Evolutionary conservation across 371 early-diverging fungal genomes (phyloP).

Genomic region (Blakeslea trispora): DNA sequence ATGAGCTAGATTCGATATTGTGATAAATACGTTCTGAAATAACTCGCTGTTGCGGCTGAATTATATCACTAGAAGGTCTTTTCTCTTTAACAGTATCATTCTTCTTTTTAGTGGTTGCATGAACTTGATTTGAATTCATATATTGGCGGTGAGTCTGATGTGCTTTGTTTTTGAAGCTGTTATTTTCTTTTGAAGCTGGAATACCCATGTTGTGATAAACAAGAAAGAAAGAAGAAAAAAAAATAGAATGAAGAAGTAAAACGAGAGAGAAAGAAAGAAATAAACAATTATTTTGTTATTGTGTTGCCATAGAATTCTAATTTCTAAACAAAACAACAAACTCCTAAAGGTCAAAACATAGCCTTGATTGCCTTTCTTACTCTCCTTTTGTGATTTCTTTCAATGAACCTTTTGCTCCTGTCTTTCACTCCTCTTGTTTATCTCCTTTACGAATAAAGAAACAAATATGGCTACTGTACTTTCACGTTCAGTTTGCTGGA

Average conservation of each 20-base stretch:
- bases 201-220: constrained; percentile 14
- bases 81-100: not conserved
- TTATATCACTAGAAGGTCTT: not conserved
- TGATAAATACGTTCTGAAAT: constrained; percentile 41
- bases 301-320: not conserved
- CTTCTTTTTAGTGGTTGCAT: constrained; percentile 3
- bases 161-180: not conserved
- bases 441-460: not conserved
- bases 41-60: constrained; percentile 9
- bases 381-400: not conserved
- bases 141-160: constrained; percentile 1
- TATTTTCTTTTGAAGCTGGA: constrained; percentile 14
- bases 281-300: not conserved
- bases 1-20: constrained; percentile 29
- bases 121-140: not conserved
- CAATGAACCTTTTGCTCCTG: not conserved
- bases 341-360: constrained; percentile 3
- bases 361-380: not conserved
- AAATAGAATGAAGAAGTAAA: constrained; percentile 8
- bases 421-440: not conserved
- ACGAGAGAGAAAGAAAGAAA: no score
- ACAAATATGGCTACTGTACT: not conserved
- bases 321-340: constrained; percentile 1
- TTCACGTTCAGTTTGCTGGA: no score
- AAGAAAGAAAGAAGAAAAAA: constrained; percentile 12